These are phyloP conservation scores for Pedinophyceae sp. DNA, from an alignment of 139 green algal species.

Conservation along the genomic window DNA sequence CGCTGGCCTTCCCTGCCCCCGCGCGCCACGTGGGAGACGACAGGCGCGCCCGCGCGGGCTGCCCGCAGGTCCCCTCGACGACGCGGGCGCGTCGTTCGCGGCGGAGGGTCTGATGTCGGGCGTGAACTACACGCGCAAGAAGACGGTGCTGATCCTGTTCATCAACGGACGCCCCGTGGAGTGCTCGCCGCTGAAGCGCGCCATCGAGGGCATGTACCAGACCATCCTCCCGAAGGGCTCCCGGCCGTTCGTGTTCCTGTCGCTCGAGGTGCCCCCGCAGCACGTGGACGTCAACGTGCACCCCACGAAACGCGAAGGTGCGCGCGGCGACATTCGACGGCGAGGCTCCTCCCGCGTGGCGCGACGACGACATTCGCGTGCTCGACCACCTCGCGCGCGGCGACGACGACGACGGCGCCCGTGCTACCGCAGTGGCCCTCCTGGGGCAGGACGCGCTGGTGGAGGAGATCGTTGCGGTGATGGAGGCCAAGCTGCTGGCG, in stretches of 20 bases:
- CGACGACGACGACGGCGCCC: no score
- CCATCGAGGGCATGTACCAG: conserved; percentile 58
- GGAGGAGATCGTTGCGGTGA: conserved; percentile 26
- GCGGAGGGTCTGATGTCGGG: neutral
- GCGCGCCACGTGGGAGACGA: no score
- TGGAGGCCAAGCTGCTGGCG: conserved; percentile 47
- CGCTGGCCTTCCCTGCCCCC: no score
- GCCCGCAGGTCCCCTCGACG: no score
- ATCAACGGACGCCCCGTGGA: conserved; percentile 88
- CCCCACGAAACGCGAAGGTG: conserved; percentile 19
- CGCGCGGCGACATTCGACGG: no score
- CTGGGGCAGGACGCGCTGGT: conserved; percentile 66
- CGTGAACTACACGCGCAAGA: neutral
- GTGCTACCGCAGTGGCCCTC: no score
- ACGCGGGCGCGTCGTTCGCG: no score
- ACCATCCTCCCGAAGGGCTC: conserved; percentile 47
- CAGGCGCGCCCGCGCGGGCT: no score
- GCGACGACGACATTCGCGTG: no score
- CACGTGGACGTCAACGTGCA: conserved; percentile 92
- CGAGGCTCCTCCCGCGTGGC: no score
- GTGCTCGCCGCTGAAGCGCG: conserved; percentile 52
- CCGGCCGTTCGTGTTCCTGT: conserved; percentile 78
- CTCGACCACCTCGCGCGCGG: no score
- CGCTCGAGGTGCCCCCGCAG: conserved; percentile 51
- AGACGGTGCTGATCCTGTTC: conserved; percentile 62